phyloP scores from a whole-genome alignment of 306 rosid genomes.

The Castanea mollissima region DNA sequence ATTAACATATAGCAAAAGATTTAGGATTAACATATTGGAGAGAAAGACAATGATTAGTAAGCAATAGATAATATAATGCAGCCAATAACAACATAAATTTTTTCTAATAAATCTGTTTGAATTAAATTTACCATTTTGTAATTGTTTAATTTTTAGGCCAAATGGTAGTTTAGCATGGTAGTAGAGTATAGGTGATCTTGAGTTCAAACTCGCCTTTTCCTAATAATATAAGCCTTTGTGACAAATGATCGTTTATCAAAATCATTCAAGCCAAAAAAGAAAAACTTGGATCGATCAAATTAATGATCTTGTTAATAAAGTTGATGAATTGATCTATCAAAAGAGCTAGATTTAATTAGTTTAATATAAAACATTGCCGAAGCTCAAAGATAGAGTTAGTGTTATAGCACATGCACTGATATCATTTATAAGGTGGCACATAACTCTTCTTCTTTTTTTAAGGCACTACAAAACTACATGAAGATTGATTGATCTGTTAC shows the following conservation, averaged over 20 bases:
- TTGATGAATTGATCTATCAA: neutral
- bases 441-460: neutral
- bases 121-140: too few relatives aligned
- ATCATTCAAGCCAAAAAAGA: neutral
- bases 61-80: too few relatives aligned
- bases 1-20: neutral
- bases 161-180: too few relatives aligned
- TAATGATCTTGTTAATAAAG: neutral
- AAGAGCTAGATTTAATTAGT: neutral
- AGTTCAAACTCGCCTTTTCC: too few relatives aligned
- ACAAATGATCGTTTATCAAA: neutral
- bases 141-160: too few relatives aligned
- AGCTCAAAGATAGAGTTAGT: neutral
- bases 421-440: neutral
- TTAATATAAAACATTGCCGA: neutral
- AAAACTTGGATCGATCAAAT: neutral
- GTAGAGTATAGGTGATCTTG: too few relatives aligned
- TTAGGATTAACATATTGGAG: neutral
- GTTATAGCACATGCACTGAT: neutral
- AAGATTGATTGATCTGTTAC: neutral
- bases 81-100: neutral
- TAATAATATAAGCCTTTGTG: too few relatives aligned
- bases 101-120: too few relatives aligned
- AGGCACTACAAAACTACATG: neutral
- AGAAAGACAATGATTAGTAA: neutral